A percentile compares a stretch with the other conserved stretches of the same genome.
phyloP scores from a whole-genome alignment of 148 eudicot species.

The Rheum nobile region DNA sequence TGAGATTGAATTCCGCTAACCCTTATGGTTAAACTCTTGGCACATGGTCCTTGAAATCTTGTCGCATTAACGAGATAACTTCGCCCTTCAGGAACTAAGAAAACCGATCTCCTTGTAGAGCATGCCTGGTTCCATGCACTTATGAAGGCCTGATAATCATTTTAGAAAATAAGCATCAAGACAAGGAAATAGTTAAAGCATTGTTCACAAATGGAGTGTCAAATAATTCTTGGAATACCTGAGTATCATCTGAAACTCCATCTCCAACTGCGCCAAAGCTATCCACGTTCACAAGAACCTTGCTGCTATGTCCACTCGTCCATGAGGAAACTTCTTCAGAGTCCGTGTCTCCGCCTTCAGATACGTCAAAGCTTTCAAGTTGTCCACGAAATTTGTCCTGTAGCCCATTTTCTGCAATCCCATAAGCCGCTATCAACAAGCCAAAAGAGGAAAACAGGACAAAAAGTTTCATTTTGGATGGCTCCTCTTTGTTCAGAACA shows the following conservation, averaged over 20 bases:
- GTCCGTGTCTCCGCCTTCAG: conserved; percentile 39
- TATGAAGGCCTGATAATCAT: conserved; percentile 49
- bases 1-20: neutral
- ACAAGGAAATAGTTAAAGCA: neutral
- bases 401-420: conserved; percentile 21
- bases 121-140: conserved; percentile 88
- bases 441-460: conserved; percentile 24
- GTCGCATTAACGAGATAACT: conserved; percentile 80
- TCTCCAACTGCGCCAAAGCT: conserved; percentile 84
- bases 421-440: conserved; percentile 36
- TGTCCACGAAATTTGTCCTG: conserved; percentile 26
- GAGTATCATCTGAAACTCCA: conserved; percentile 80
- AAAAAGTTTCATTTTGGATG: conserved; percentile 33
- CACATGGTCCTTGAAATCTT: conserved; percentile 79
- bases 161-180: conserved; percentile 1
- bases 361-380: conserved; percentile 37
- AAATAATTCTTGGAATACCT: conserved; percentile 24
- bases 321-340: conserved; percentile 25
- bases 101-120: conserved; percentile 46
- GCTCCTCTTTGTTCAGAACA: conserved; percentile 11
- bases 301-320: conserved; percentile 28
- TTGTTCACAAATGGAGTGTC: neutral
- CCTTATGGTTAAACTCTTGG: conserved; percentile 9
- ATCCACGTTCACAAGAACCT: conserved; percentile 70
- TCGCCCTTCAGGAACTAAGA: conserved; percentile 70